These are phyloP conservation scores for Magnaporthales sp. DNA, from an alignment of 2,329 filamentous ascomycete genomes.

Conservation along the genomic window DNA sequence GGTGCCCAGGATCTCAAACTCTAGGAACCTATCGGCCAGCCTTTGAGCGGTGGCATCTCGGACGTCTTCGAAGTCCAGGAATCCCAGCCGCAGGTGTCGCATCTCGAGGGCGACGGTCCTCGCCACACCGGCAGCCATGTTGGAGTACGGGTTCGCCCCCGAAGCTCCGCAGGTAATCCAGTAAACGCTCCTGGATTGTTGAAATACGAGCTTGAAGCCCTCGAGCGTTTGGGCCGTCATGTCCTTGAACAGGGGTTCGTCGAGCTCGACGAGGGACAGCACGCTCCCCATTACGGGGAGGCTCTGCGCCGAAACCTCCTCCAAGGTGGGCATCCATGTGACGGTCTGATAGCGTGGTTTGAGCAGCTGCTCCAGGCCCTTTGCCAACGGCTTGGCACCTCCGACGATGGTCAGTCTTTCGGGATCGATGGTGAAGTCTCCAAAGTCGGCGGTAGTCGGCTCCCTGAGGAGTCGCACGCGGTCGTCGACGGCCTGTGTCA, in stretches of 20 bases:
- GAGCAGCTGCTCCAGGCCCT: constrained; percentile 14
- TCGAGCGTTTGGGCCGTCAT: constrained; percentile 12
- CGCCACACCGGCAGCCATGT: constrained; percentile 14
- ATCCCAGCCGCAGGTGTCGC: constrained; percentile 13
- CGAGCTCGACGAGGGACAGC: constrained; percentile 16
- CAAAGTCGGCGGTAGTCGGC: constrained; percentile 5
- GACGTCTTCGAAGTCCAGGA: constrained; percentile 11
- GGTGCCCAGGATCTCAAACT: not conserved
- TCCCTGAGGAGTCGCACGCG: constrained; percentile 12
- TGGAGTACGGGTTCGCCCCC: constrained; percentile 11
- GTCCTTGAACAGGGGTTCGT: constrained; percentile 15
- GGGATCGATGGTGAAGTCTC: not conserved
- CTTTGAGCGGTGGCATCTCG: not conserved
- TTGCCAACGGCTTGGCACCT: constrained; percentile 7
- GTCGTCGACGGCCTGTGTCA: constrained; percentile 16
- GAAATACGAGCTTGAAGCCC: constrained; percentile 10
- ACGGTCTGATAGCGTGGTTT: constrained; percentile 7
- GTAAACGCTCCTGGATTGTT: constrained; percentile 13
- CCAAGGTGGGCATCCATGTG: constrained; percentile 8
- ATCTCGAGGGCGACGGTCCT: constrained; percentile 13
- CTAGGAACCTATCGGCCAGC: not conserved
- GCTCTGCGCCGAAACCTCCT: not conserved
- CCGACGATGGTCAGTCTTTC: constrained; percentile 11
- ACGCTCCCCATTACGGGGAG: constrained; percentile 9
- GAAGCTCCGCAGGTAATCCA: constrained; percentile 15